Conservation (phyloP, 345 rosid genomes). For the Salix suchowensis region DNA sequence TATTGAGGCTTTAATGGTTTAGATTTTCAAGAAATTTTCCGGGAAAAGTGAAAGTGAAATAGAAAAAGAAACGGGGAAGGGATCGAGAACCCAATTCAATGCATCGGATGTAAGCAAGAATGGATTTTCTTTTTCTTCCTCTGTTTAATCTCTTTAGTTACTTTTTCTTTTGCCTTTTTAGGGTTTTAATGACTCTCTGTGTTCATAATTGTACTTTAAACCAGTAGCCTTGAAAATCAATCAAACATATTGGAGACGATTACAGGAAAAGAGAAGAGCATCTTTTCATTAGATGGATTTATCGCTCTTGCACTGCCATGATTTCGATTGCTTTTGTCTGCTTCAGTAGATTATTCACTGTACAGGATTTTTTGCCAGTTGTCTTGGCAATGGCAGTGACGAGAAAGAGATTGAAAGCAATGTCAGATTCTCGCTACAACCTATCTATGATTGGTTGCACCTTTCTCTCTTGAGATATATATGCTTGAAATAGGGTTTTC, state of each 20-base stretch:
- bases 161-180: not conserved
- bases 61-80: not conserved
- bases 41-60: conserved; percentile 18
- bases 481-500: no score
- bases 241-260: conserved; percentile 17
- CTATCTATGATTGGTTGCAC: no score
- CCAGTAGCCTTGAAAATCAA: not conserved
- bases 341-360: conserved; percentile 10
- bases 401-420: conserved; percentile 9
- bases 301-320: not conserved
- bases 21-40: conserved; percentile 38
- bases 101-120: not conserved
- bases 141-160: not conserved
- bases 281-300: conserved; percentile 12
- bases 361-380: not conserved
- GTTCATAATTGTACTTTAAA: conserved; percentile 17
- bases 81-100: conserved; percentile 11
- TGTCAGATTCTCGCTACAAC: conserved; percentile 12
- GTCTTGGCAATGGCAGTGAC: conserved; percentile 13
- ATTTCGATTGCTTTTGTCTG: not conserved
- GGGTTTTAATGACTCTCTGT: not conserved
- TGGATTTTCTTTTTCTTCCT: not conserved
- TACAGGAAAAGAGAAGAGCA: conserved; percentile 13
- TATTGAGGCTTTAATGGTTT: conserved; percentile 54
- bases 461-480: no score